These are phyloP conservation scores for Sisymbrium altissimum DNA, from an alignment of 345 rosid species.

Conservation along the genomic window DNA sequence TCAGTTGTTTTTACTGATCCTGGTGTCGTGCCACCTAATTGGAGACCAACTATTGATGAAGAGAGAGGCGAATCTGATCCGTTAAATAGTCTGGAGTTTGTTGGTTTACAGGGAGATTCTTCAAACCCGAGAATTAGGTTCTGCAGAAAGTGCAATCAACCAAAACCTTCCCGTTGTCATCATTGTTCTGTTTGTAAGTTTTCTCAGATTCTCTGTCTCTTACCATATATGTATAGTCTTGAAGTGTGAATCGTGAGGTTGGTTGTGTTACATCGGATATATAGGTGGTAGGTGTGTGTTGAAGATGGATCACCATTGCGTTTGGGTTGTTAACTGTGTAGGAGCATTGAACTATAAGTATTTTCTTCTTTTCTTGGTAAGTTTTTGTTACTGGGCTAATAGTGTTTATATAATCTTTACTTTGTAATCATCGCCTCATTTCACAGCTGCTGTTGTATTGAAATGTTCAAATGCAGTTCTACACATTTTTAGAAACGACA, in stretches of 20 bases:
- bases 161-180: slow-evolving; percentile 94
- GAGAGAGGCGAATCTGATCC: slow-evolving; percentile 94
- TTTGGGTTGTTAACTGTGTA: slow-evolving; percentile 99
- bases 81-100: slow-evolving; percentile 54
- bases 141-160: slow-evolving; percentile 92
- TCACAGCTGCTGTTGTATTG: neutral
- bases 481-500: slow-evolving; percentile 94
- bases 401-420: neutral
- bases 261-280: slow-evolving; percentile 16
- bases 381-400: slow-evolving; percentile 11
- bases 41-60: slow-evolving; percentile 83
- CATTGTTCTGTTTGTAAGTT: slow-evolving; percentile 97
- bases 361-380: slow-evolving; percentile 96
- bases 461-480: slow-evolving; percentile 63
- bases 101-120: slow-evolving; percentile 49
- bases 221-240: neutral
- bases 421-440: neutral
- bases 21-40: slow-evolving; percentile 86
- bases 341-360: slow-evolving; percentile 96
- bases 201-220: neutral
- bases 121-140: slow-evolving; percentile 60
- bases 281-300: slow-evolving; percentile 92
- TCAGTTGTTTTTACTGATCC: slow-evolving; percentile 95
- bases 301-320: slow-evolving; percentile 99
- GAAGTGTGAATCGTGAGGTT: slow-evolving; percentile 5